Conservation (phyloP, 805 yeast species). For the Hanseniaspora thailandica region DNA sequence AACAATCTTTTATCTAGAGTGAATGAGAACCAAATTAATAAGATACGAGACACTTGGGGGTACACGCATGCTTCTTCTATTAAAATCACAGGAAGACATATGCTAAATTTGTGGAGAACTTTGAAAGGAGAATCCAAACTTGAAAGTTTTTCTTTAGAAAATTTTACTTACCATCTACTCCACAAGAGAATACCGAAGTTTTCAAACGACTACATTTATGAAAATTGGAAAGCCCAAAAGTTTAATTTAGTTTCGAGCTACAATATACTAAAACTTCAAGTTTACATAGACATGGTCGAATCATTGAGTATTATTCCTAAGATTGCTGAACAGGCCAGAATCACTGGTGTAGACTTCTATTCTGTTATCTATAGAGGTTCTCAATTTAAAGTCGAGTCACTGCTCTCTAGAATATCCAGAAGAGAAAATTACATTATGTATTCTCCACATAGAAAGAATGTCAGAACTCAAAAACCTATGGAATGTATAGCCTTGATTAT, state of each 20-base stretch:
- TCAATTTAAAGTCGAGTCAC: conserved; percentile 85
- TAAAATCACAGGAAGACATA: conserved; percentile 65
- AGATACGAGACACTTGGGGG: conserved; percentile 66
- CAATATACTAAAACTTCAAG: conserved; percentile 18
- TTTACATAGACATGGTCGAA: neutral
- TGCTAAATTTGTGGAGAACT: conserved; percentile 75
- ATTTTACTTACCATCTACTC: conserved; percentile 54
- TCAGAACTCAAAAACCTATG: conserved; percentile 70
- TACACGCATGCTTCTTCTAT: conserved; percentile 63
- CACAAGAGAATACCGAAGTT: conserved; percentile 60
- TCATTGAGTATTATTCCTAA: conserved; percentile 25
- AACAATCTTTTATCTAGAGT: conserved; percentile 54
- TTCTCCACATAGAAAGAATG: conserved; percentile 73
- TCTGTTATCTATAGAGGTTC: conserved; percentile 86
- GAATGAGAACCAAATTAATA: conserved; percentile 36
- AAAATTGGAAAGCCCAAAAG: conserved; percentile 30
- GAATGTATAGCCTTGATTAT: conserved; percentile 82
- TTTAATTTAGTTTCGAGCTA: conserved; percentile 33
- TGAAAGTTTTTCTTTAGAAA: conserved; percentile 63
- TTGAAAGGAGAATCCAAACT: conserved; percentile 52
- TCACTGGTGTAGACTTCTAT: conserved; percentile 80
- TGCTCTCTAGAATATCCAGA: conserved; percentile 62
- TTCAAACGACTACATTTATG: conserved; percentile 37
- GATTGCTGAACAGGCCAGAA: conserved; percentile 70
- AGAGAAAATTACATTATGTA: conserved; percentile 58